Evolutionary conservation across 1,139 yeast genomes (phyloP), one percentile per base, ranked within the genome.

Genomic region (Nadsonia starkeyi-henricii): DNA sequence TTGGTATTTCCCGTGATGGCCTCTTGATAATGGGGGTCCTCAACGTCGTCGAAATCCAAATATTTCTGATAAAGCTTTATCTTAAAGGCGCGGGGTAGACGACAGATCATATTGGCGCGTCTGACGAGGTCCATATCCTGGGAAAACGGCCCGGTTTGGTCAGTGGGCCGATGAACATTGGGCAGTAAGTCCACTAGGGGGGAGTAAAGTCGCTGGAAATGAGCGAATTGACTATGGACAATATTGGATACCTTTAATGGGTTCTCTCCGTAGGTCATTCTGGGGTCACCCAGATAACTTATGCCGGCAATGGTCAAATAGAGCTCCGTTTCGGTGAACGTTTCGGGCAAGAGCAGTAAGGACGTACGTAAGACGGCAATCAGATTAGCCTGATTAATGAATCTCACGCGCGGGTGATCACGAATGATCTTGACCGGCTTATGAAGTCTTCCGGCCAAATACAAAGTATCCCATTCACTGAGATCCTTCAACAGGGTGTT

Each of bases 401-500:
- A 74, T 52, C 77, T 71, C 15, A 85, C 71, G 57, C 73, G 69
- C 1, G 81, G 72, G 52, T 81, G 78, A 52, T 79, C 82, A 50
- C 77, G 73, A 42, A 89, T 64, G 37, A 84, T 75, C 54, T 84
- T 81, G 12, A 91, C 95, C 0, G 99, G 99, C 61, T 91, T 91
- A 58, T 91, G 98, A 52, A 93, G 69, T 53, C 99, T 71, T 1
- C 99, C 99, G 0, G 97, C 95, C 39, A 91, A 62, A 58, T 91
- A 91, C 56, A 91, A 74, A 0, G 91, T 76, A 36, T 78, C 71
- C 99, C 98, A 91, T 53, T 82, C 79, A 33, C 77, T 70, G 41
- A 91, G 67, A 64, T 91, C 99, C 45, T 69, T 69, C 43, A 81
- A 64, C 42, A 86, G 66, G 3, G 73, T 72, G 41, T 76, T 74